Evolutionary conservation across 192 early-diverging fungal genomes (phyloP), one percentile per base, ranked within the genome.

Genomic region (Umbelopsis isabellina): DNA sequence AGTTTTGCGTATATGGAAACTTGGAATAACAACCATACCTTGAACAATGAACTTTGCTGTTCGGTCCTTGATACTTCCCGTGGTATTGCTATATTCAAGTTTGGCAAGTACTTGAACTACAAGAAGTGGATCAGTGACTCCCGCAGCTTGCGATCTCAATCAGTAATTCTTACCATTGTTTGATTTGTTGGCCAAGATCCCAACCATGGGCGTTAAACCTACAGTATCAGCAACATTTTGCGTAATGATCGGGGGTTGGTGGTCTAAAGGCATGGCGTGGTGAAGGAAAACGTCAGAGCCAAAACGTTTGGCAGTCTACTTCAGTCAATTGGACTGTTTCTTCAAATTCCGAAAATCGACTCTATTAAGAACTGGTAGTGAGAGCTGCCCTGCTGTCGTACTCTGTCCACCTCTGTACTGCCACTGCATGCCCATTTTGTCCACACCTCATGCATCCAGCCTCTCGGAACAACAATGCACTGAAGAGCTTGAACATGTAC

Each of bases 31-130:
- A 21, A 27, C 9, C 37, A 49, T 50, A 66, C 81, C 80, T 45
- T 72, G 16, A 9, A 89, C 68, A 41, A 88, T 69, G 41, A 72
- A 66, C 41, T 85, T 85, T 37, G 92, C 92, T 4, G 91, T 84
- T 18, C 92, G 80, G 77, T 94, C 91, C 74, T 92, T 94, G 49
- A 89, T 84, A 23, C 90, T 91, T 12, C 86, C 88, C 46, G 80
- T 77, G 2, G 90, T 87, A 68, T 92, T 92, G 50, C 82, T 81
- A 76, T 85, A 94, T 72, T 94, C 92, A 7, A 91, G 81, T 74
- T 94, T 94, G 49, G 86, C 92, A 7, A 90, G 61, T 1, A 92
- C 65, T 55, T 92, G 86, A 0, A 88, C 86, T 75, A 77, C 44
- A 25, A 52, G 41, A 1, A 53, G 10, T 21, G 41, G 27, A 4